Evolutionary conservation across 768 basidiomycete genomes (phyloP), one percentile per base, ranked within the genome.

Genomic region (Termitomyces sp.): DNA sequence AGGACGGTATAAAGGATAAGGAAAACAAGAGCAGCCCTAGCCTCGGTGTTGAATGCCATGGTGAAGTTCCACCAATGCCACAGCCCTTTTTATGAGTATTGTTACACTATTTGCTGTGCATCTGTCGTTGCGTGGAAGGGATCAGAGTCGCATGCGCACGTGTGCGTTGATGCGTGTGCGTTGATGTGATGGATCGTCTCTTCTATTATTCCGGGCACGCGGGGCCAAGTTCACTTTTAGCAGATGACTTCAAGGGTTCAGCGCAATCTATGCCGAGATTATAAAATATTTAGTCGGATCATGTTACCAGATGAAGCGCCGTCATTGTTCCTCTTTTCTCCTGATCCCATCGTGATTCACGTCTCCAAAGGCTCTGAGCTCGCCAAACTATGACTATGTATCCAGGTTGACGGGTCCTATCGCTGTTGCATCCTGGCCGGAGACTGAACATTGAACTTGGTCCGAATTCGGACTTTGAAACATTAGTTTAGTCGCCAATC

Each of bases 1-100:
- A 76, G 66, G 17, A 65, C 66, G 55, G 69, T 59, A 59, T 74
- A 76, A 64, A 73, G 66, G 56, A 75, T 66, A 59, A 76, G 72
- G 52, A 71, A 76, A 9, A 70, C 71, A 40, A 75, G 70, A 12
- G 75, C 72, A 20, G 73, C 71, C 37, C 66, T 65, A 20, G 72
- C 64, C 63, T 74, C 72, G 7, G 65, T 58, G 45, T 68, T 68
- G 56, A 66, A 53, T 8, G 65, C 62, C 67, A 68, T 68, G 9
- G 29, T 57, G 11, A 34, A 14, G 31, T 9, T 14, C 17, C n/a
- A 12, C 12, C 17, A 54, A 29, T 40, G 20, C 20, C 15, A 34
- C 5, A n/a, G 1, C 34, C 34, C 7, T 45, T 48, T 20, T 17
- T 34, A 42, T 42, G 15, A 15, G 14, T 8, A 42, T 32, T 42